A percentile compares a stretch with the other conserved stretches of the same genome.
Evolutionary conservation across 2,329 filamentous ascomycete genomes (phyloP).

Genomic region (Neofusicoccum parvum): DNA sequence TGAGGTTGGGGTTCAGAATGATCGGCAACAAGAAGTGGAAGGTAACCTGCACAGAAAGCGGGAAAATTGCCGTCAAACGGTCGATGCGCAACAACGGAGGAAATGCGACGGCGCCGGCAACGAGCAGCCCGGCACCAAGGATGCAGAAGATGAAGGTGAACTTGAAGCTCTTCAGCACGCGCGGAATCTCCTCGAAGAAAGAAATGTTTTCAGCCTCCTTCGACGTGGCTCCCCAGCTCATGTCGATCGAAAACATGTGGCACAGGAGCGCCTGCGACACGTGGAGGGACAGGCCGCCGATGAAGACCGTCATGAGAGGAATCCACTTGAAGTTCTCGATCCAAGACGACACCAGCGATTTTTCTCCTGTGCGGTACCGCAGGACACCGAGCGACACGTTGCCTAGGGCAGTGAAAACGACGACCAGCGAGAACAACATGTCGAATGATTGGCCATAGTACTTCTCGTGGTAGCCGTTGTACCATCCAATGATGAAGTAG

Average conservation of each 20-base stretch:
- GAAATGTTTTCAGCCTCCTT: slow-evolving; percentile 82
- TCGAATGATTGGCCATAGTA: slow-evolving; percentile 77
- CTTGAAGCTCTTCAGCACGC: slow-evolving; percentile 78
- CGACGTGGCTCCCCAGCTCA: slow-evolving; percentile 81
- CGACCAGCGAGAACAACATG: slow-evolving; percentile 63
- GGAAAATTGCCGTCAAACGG: slow-evolving; percentile 67
- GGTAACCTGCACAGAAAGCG: slow-evolving; percentile 40
- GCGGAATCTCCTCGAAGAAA: slow-evolving; percentile 83
- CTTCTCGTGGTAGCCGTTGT: slow-evolving; percentile 70
- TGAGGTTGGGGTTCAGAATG: slow-evolving; percentile 75
- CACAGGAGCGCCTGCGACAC: slow-evolving; percentile 76
- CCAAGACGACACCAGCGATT: slow-evolving; percentile 52
- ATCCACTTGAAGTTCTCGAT: slow-evolving; percentile 65
- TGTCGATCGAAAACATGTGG: slow-evolving; percentile 84
- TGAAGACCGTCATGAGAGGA: slow-evolving; percentile 72
- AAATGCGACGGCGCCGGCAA: slow-evolving; percentile 65
- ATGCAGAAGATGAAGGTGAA: slow-evolving; percentile 67
- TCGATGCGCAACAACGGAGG: slow-evolving; percentile 57
- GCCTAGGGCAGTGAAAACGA: slow-evolving; percentile 66
- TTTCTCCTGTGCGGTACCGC: slow-evolving; percentile 63
- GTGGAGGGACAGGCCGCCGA: slow-evolving; percentile 79
- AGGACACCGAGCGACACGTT: slow-evolving; percentile 64
- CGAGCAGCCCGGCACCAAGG: slow-evolving; percentile 60
- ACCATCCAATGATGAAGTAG: slow-evolving; percentile 74
- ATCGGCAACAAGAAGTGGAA: slow-evolving; percentile 73